These are phyloP conservation scores for Globisporangium middletonii DNA, from an alignment of 352 stramenopile genomes.

Conservation along the genomic window DNA sequence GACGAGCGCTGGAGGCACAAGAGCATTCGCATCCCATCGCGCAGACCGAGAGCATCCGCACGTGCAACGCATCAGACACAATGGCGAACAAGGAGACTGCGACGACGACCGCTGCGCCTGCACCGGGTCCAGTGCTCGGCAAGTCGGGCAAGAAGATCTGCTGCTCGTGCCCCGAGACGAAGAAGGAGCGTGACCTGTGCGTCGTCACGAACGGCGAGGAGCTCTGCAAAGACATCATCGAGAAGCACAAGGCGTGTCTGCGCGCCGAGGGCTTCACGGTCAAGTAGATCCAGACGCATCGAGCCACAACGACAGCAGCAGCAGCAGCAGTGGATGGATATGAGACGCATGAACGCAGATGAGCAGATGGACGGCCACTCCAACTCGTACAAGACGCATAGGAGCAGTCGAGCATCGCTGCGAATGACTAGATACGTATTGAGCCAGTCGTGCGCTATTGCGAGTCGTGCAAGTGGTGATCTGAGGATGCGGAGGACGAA, in stretches of 20 bases:
- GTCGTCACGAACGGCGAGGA: conserved; percentile 90
- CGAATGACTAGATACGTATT: not conserved
- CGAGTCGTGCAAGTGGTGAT: not conserved
- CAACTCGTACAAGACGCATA: not conserved
- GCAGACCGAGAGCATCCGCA: not conserved
- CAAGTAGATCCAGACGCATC: conserved; percentile 36
- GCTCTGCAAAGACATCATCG: conserved; percentile 93
- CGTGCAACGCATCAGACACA: not conserved
- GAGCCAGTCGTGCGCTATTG: not conserved
- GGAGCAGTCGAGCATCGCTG: not conserved
- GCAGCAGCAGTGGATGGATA: too few species aligned
- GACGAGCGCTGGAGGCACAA: not conserved
- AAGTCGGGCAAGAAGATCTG: conserved; percentile 99
- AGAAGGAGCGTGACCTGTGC: conserved; percentile 91
- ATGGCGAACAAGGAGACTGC: conserved; percentile 50
- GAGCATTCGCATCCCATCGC: not conserved
- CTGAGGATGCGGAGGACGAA: too few species aligned
- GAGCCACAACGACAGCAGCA: not conserved
- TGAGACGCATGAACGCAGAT: not conserved
- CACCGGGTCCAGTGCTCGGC: conserved; percentile 47
- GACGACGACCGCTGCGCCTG: conserved; percentile 15
- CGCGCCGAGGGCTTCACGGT: conserved; percentile 95
- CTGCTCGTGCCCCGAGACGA: conserved; percentile 97
- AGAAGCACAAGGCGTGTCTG: conserved; percentile 96
- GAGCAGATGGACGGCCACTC: not conserved